These are phyloP conservation scores for Paecilomyces variotii DNA, from an alignment of 2,329 filamentous ascomycete species.

Conservation along the genomic window DNA sequence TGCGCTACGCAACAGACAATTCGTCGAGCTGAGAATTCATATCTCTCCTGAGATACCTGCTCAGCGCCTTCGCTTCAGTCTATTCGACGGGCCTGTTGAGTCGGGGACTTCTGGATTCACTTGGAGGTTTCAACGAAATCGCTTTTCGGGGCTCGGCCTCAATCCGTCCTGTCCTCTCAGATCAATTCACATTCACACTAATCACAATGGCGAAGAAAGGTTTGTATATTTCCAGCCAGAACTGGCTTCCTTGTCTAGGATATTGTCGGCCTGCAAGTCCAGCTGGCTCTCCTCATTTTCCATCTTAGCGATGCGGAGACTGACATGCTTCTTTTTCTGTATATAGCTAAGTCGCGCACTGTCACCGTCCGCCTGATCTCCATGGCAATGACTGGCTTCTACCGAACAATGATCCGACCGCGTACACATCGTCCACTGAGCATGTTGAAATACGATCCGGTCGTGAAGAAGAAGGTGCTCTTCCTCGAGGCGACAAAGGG, in stretches of 20 bases:
- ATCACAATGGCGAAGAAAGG: slow-evolving; percentile 39
- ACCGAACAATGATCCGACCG: slow-evolving; percentile 80
- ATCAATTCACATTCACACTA: slow-evolving; percentile 4
- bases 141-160: not conserved
- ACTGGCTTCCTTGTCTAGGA: not conserved
- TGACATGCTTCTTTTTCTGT: slow-evolving; percentile 3
- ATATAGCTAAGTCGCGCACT: slow-evolving; percentile 76
- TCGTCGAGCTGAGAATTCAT: not conserved
- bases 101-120: not conserved
- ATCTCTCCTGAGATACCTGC: not conserved
- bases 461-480: slow-evolving; percentile 90
- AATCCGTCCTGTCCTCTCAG: not conserved
- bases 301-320: slow-evolving; percentile 1
- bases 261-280: not conserved
- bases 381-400: slow-evolving; percentile 98
- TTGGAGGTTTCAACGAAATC: not conserved
- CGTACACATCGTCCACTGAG: slow-evolving; percentile 76
- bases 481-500: slow-evolving; percentile 90
- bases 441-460: slow-evolving; percentile 98
- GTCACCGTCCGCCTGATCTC: slow-evolving; percentile 90
- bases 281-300: not conserved
- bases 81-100: not conserved
- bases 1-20: not conserved
- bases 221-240: slow-evolving; percentile 11
- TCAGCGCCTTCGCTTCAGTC: not conserved